phyloP scores from a whole-genome alignment of 208 protist species.

The Endotrypanum monterogeii region DNA sequence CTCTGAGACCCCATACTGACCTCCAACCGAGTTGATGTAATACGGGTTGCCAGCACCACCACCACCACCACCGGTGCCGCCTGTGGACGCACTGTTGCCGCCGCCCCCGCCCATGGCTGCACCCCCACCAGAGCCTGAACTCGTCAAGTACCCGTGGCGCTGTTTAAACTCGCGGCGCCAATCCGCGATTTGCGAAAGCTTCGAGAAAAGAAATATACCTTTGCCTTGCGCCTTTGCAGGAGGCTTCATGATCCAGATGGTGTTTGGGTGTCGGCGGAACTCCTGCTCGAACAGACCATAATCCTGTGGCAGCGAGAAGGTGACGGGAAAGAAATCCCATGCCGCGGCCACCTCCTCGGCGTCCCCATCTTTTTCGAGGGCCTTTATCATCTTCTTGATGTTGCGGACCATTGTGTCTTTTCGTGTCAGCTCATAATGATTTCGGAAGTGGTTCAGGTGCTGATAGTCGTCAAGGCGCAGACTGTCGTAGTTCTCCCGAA shows the following conservation, averaged over 20 bases:
- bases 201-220: constrained; percentile 97
- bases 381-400: constrained; percentile 92
- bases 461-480: constrained; percentile 86
- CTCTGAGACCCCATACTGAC: constrained; percentile 43
- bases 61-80: background rate
- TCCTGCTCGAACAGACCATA: constrained; percentile 95
- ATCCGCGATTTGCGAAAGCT: constrained; percentile 94
- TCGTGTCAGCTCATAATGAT: constrained; percentile 96
- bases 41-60: constrained; percentile 4
- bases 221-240: constrained; percentile 95
- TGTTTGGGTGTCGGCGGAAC: constrained; percentile 90
- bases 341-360: constrained; percentile 73
- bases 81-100: background rate
- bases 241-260: constrained; percentile 98
- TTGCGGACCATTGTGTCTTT: constrained; percentile 97
- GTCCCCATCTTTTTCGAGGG: constrained; percentile 85
- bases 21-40: background rate
- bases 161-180: constrained; percentile 92
- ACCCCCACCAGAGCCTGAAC: constrained; percentile 15
- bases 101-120: background rate
- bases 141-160: constrained; percentile 44
- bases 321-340: constrained; percentile 95
- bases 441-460: constrained; percentile 95
- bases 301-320: constrained; percentile 94
- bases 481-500: constrained; percentile 92